Evolutionary conservation across 208 protist species (phyloP).

Genomic region (Trypanosoma conorhini): DNA sequence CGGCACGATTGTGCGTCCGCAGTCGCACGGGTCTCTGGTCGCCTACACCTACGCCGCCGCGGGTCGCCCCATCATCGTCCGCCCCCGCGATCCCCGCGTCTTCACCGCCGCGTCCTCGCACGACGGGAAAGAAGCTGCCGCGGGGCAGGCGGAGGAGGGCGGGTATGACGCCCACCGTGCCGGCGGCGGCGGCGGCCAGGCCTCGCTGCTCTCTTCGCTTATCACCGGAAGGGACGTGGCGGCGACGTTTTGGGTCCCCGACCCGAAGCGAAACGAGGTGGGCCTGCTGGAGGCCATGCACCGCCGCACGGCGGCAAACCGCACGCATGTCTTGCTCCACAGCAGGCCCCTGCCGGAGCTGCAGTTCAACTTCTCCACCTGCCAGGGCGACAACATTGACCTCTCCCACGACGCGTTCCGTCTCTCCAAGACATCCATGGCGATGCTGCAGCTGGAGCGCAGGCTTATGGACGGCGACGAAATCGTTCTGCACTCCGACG

Average conservation of each 20-base stretch:
- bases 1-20: constrained; percentile 30
- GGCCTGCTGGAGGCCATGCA: constrained; percentile 67
- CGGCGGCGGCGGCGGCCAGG: constrained; percentile 2
- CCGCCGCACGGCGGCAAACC: constrained; percentile 52
- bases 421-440: constrained; percentile 75
- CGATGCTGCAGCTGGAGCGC: constrained; percentile 72
- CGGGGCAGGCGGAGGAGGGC: background rate
- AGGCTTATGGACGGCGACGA: constrained; percentile 40
- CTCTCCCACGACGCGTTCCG: constrained; percentile 75
- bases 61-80: constrained; percentile 68
- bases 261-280: constrained; percentile 50
- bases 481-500: background rate
- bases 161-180: background rate
- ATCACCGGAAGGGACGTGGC: constrained; percentile 34
- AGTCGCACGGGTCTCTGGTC: constrained; percentile 28
- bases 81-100: constrained; percentile 39
- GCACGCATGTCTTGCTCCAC: constrained; percentile 61
- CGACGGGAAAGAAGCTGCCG: background rate
- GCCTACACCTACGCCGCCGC: constrained; percentile 47
- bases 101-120: constrained; percentile 25
- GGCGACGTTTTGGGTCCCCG: constrained; percentile 74
- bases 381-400: constrained; percentile 73
- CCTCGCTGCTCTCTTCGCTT: constrained; percentile 29
- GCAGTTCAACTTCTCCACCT: constrained; percentile 78
- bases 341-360: constrained; percentile 68